Conservation (phyloP, 345 rosid species). For the Excoecaria cochinchinensis region DNA sequence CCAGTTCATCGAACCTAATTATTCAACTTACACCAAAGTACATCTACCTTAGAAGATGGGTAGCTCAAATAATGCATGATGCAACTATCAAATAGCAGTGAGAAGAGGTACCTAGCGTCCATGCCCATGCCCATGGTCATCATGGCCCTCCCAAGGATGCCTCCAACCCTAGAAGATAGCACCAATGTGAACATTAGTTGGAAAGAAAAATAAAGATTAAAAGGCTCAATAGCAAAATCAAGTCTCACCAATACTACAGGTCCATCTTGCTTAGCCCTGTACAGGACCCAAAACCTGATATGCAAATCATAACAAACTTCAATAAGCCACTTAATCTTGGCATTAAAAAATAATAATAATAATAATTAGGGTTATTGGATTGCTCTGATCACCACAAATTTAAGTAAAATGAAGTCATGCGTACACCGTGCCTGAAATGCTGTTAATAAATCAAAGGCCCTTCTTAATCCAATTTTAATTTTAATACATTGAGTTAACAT, state of each 20-base stretch:
- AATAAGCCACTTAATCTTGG: not conserved
- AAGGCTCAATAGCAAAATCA: not conserved
- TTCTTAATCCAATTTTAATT: not conserved
- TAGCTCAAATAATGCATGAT: not conserved
- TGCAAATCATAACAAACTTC: constrained; percentile 7
- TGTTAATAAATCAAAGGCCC: not conserved
- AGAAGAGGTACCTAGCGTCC: constrained; percentile 48
- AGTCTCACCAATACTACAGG: constrained; percentile 84
- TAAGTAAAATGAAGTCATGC: no score
- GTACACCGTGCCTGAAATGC: not conserved
- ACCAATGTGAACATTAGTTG: not conserved
- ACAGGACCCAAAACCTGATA: constrained; percentile 92
- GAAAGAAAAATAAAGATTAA: not conserved
- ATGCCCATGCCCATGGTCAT: constrained; percentile 53
- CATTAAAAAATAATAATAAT: not conserved
- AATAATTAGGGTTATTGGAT: not conserved
- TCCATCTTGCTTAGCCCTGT: constrained; percentile 94
- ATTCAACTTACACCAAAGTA: not conserved
- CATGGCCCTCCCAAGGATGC: constrained; percentile 99
- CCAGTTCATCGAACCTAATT: not conserved
- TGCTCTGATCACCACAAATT: not conserved
- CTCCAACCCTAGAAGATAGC: constrained; percentile 71
- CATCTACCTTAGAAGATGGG: not conserved
- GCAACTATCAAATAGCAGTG: not conserved
- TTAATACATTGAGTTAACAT: not conserved